phyloP scores from a whole-genome alignment of 805 yeast species.

The Maudiozyma serrabonitensis region DNA sequence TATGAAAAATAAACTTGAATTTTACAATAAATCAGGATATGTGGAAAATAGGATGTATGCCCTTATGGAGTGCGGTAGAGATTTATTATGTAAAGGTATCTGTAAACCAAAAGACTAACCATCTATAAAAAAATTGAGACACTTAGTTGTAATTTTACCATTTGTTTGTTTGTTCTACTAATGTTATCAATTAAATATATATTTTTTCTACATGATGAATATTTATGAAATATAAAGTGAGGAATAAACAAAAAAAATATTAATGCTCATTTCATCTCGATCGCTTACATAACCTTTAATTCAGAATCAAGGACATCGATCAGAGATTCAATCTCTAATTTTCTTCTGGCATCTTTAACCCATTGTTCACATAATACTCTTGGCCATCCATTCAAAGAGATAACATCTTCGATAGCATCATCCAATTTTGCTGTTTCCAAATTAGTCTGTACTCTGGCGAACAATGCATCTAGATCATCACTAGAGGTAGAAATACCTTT shows the following conservation, averaged over 20 bases:
- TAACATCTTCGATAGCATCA: slow-evolving; percentile 86
- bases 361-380: slow-evolving; percentile 85
- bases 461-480: slow-evolving; percentile 72
- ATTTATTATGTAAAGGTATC: slow-evolving; percentile 26
- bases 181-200: not conserved
- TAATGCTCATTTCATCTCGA: not conserved
- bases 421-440: slow-evolving; percentile 69
- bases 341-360: slow-evolving; percentile 81
- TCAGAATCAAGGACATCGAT: slow-evolving; percentile 61
- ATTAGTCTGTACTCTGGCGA: slow-evolving; percentile 74
- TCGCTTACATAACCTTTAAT: slow-evolving; percentile 36
- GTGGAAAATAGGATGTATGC: slow-evolving; percentile 32
- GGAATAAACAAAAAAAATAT: not conserved
- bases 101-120: slow-evolving; percentile 13
- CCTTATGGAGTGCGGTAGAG: slow-evolving; percentile 31
- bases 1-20: slow-evolving; percentile 30
- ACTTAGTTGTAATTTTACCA: no score
- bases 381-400: slow-evolving; percentile 86
- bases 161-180: not conserved
- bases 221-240: not conserved
- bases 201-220: not conserved
- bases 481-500: slow-evolving; percentile 64
- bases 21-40: slow-evolving; percentile 30
- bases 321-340: slow-evolving; percentile 79
- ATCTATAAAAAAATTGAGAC: not conserved